Percentiles rank a stretch among this genome's conserved stretches.
Evolutionary conservation across 768 basidiomycete species (phyloP).

Genomic region (Roridomyces roridus): DNA sequence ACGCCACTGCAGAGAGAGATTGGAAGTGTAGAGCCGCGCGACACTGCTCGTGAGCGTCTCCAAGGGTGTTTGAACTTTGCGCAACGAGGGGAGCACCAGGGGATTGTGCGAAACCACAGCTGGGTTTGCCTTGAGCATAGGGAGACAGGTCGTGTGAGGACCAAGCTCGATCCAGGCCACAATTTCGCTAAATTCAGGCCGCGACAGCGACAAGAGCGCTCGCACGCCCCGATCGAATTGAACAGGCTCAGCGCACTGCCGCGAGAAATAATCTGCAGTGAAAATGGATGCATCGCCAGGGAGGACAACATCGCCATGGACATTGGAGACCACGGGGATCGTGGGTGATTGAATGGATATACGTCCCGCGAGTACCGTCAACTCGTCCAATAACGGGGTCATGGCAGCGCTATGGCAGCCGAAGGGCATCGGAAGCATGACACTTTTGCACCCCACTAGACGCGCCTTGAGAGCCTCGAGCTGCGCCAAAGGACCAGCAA

Average conservation of each 20-base stretch:
- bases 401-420: conserved; percentile 75
- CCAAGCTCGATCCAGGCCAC: conserved; percentile 72
- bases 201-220: conserved; percentile 41
- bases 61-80: conserved; percentile 51
- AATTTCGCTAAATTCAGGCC: conserved; percentile 31
- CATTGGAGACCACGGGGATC: conserved; percentile 69
- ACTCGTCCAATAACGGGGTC: conserved; percentile 58
- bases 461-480: conserved; percentile 47
- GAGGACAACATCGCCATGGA: conserved; percentile 56
- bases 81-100: conserved; percentile 56
- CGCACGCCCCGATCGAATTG: conserved; percentile 57
- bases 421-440: conserved; percentile 58
- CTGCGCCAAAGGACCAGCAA: conserved; percentile 59
- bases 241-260: conserved; percentile 65
- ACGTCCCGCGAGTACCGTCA: conserved; percentile 44
- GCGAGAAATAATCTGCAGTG: conserved; percentile 57
- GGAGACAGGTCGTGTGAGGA: conserved; percentile 62
- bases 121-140: conserved; percentile 57
- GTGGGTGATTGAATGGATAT: conserved; percentile 51
- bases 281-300: conserved; percentile 59
- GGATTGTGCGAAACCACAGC: conserved; percentile 32
- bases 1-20: conserved; percentile 57
- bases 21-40: conserved; percentile 52
- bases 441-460: conserved; percentile 46
- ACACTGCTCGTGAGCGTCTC: conserved; percentile 52